Evolutionary conservation across 108 stramenopile genomes (phyloP).

Genomic region (Nannochloropsis salina): DNA sequence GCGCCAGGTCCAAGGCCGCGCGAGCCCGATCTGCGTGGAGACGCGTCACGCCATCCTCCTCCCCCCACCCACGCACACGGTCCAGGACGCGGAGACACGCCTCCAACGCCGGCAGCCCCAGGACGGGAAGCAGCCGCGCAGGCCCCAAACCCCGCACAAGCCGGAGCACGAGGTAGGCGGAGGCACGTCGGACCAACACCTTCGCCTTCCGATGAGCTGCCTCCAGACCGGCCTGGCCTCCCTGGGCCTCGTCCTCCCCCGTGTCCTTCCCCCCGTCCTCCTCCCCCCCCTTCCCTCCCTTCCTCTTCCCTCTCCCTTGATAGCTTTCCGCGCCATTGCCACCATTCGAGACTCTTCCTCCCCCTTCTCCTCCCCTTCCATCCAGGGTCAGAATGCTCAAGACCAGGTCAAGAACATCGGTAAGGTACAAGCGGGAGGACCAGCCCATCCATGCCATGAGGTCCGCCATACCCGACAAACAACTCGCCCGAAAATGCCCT

Average conservation of each 20-base stretch:
- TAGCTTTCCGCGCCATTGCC: background rate
- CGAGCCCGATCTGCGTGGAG: background rate
- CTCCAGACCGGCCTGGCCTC: background rate
- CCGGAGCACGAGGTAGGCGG: background rate
- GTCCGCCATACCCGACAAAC: constrained; percentile 16
- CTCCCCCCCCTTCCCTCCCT: background rate
- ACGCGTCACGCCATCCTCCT: background rate
- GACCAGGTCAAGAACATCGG: background rate
- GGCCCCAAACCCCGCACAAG: background rate
- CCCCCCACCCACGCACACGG: background rate
- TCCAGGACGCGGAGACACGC: background rate
- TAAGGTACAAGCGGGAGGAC: background rate
- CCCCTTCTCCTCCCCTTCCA: background rate
- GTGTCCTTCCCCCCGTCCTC: background rate
- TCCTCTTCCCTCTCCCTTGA: background rate
- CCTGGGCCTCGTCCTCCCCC: background rate
- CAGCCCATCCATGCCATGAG: background rate
- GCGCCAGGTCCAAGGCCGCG: background rate
- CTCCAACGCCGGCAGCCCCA: background rate
- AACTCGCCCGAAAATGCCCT: background rate
- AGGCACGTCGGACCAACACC: background rate
- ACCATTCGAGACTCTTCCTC: background rate
- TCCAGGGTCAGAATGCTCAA: background rate
- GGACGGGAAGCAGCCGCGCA: background rate
- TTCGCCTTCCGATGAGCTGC: background rate